Base-by-base conservation (phyloP, 2,329 filamentous ascomycete genomes). In the Arthrobotrys sinensis region DNA sequence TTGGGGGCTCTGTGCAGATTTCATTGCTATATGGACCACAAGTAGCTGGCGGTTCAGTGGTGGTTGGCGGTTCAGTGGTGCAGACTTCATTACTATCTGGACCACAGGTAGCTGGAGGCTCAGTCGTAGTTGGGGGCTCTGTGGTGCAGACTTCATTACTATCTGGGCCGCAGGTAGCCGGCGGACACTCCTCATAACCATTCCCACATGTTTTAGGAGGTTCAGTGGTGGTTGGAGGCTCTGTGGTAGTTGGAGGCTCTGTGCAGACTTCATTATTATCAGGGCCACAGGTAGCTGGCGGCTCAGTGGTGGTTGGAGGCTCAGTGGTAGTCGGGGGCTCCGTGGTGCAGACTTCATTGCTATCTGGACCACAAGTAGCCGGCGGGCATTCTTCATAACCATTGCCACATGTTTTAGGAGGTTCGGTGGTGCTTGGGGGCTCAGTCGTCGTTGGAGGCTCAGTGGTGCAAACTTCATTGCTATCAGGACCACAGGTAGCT, bases 141-240 rank as follows among this genome's bases (percentile, higher is more conserved):
- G 24, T 28, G 24, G 24, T 28, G 32, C 50, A 53, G 3, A 21
- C 6, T 34, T 36, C 45, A 3, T n/a, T 46, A n/a, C 34, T 45
- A 5, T 16, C 16, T 4, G 10, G 11, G 8, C 55, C 38, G 5
- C 45, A 46, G 1, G 24, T 28, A 4, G 24, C 24, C 4, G 24
- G 24, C 24, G 24, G 7, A n/a, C 34, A 57, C 4, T 4, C 11
- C n/a, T 38, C 52, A 45, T 45, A 5, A n/a, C 43, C 43, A n/a
- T 45, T n/a, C 12, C 43, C 43, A 45, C 43, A 45, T n/a, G 43
- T 45, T n/a, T 12, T 45, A 6, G 43, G 43, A 45, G 45, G 45
- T 7, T 48, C 45, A 48, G 45, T 48, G 40, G 40, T 45, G 40
- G 1, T 45, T 3, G 40, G 40, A 3, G 12, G 40, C n/a, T 45